Conservation (phyloP, 2,329 filamentous ascomycete species). For the Calycina marina region DNA sequence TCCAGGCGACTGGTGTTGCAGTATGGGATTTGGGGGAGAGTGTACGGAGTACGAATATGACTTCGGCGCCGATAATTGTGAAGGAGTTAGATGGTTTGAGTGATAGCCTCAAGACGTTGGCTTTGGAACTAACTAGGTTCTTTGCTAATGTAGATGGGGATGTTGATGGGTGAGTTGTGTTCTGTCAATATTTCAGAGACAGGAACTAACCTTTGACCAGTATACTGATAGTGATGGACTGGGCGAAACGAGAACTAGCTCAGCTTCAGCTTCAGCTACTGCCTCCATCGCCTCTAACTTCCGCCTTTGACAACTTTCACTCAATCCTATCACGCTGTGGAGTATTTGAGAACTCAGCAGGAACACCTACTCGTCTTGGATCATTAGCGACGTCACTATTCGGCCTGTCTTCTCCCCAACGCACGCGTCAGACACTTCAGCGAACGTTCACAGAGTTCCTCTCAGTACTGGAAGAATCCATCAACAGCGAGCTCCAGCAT, state of each 20-base stretch:
- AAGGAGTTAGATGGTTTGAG: conserved; percentile 72
- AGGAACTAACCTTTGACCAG: conserved; percentile 26
- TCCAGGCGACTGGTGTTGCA: conserved; percentile 83
- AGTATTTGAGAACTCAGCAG: conserved; percentile 38
- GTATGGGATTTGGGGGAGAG: conserved; percentile 93
- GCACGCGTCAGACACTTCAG: conserved; percentile 65
- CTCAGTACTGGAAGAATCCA: conserved; percentile 74
- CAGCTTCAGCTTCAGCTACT: conserved; percentile 49
- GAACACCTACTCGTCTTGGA: conserved; percentile 54
- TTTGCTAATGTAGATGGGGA: conserved; percentile 89
- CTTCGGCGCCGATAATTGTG: conserved; percentile 74
- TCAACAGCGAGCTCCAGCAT: conserved; percentile 70
- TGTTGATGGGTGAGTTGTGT: conserved; percentile 53
- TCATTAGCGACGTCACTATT: conserved; percentile 57
- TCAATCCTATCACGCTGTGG: conserved; percentile 53
- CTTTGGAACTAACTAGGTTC: conserved; percentile 77
- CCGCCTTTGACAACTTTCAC: conserved; percentile 73
- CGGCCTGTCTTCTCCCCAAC: conserved; percentile 66
- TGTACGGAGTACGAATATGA: conserved; percentile 80
- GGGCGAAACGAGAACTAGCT: conserved; percentile 80
- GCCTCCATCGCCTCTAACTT: conserved; percentile 48
- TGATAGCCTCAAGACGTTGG: conserved; percentile 71
- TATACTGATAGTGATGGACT: conserved; percentile 91
- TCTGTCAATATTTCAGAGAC: conserved; percentile 1
- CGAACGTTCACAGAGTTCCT: conserved; percentile 83